phyloP scores from a whole-genome alignment of 305 asterid species.

The Euphrasia arctica region DNA sequence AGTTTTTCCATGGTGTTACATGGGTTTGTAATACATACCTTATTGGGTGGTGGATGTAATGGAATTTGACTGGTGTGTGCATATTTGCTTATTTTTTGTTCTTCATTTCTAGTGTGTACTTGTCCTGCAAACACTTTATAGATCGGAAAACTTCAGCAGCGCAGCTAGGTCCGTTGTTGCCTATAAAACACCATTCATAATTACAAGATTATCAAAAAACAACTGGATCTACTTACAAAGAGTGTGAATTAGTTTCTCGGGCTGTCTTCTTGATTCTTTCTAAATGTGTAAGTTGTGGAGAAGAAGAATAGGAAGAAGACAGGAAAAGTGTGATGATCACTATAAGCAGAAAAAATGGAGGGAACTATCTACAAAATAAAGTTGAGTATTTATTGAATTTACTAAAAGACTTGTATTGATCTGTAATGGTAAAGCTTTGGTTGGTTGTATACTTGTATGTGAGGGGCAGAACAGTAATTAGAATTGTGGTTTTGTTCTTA shows the following conservation, averaged over 20 bases:
- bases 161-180: not conserved
- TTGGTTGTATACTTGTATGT: not conserved
- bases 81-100: constrained; percentile 25
- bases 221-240: constrained; percentile 24
- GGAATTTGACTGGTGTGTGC: constrained; percentile 49
- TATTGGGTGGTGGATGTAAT: constrained; percentile 56
- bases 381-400: constrained; percentile 33
- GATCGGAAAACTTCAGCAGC: not conserved
- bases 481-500: constrained; percentile 15
- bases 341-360: constrained; percentile 57
- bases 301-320: constrained; percentile 34
- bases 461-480: constrained; percentile 40
- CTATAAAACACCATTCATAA: not conserved
- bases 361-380: constrained; percentile 78
- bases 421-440: constrained; percentile 12
- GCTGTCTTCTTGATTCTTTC: constrained; percentile 27
- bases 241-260: constrained; percentile 11
- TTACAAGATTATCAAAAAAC: constrained; percentile 2
- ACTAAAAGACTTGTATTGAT: constrained; percentile 30
- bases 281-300: constrained; percentile 32
- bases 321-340: constrained; percentile 56
- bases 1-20: constrained; percentile 47
- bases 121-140: not conserved
- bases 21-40: constrained; percentile 49
- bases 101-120: constrained; percentile 28